Conservation (phyloP, 176 grass and related monocot genomes). For the Thalia dealbata region DNA sequence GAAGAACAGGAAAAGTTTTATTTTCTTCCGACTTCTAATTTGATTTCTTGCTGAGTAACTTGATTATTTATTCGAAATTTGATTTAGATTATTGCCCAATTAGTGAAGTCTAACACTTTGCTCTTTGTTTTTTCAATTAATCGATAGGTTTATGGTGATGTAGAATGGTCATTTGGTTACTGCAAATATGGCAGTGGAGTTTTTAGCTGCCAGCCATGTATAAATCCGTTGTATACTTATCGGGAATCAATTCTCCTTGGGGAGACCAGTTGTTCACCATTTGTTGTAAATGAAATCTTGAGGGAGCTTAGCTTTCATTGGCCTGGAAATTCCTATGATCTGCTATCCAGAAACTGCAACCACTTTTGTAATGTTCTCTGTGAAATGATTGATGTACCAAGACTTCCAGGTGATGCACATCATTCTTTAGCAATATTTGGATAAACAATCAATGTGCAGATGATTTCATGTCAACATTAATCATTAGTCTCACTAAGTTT, state of each 20-base stretch:
- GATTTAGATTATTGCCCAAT: neutral
- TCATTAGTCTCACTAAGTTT: neutral
- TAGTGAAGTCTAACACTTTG: neutral
- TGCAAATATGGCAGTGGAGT: slow-evolving; percentile 46
- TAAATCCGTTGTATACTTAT: slow-evolving; percentile 49
- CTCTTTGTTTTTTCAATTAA: neutral
- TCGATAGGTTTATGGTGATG: slow-evolving; percentile 41
- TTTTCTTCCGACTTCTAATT: neutral
- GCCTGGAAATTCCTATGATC: slow-evolving; percentile 44
- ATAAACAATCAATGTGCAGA: neutral
- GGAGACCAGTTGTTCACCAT: slow-evolving; percentile 35
- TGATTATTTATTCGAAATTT: neutral
- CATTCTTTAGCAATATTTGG: neutral
- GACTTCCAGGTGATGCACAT: slow-evolving; percentile 37
- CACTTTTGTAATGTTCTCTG: slow-evolving; percentile 54
- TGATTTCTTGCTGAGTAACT: neutral
- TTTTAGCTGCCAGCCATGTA: slow-evolving; percentile 41
- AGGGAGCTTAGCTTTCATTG: slow-evolving; percentile 40
- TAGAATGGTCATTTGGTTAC: slow-evolving; percentile 56
- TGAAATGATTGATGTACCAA: slow-evolving; percentile 33
- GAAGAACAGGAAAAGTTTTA: neutral
- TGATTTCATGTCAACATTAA: neutral
- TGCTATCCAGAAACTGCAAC: slow-evolving; percentile 56
- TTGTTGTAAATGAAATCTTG: slow-evolving; percentile 37
- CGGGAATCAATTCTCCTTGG: slow-evolving; percentile 46